phyloP scores from a whole-genome alignment of 2,329 filamentous ascomycete species.

The Thielaviopsis ethacetica region DNA sequence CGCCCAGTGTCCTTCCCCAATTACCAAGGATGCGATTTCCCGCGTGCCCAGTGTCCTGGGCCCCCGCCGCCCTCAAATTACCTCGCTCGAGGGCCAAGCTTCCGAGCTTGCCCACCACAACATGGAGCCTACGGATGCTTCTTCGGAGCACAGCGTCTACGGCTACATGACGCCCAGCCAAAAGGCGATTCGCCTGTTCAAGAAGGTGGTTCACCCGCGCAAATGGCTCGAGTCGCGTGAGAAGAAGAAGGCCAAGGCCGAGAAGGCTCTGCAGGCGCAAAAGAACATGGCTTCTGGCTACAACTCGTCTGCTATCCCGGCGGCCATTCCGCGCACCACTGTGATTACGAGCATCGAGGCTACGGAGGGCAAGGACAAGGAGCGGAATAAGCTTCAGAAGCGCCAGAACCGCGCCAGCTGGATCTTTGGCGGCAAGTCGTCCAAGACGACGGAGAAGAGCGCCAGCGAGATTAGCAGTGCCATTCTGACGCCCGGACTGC shows the following conservation, averaged over 20 bases:
- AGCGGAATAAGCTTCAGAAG: constrained; percentile 1
- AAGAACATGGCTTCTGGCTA: constrained; percentile 8
- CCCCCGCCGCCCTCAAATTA: constrained; percentile 2
- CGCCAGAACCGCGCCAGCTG: constrained; percentile 7
- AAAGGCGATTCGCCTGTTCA: constrained; percentile 10
- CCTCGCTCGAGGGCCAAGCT: constrained; percentile 9
- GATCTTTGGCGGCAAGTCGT: constrained; percentile 5
- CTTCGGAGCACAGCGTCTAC: constrained; percentile 9
- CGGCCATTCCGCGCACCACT: background rate
- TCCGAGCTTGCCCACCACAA: constrained; percentile 10
- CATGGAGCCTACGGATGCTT: constrained; percentile 9
- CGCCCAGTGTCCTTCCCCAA: background rate
- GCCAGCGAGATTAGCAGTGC: background rate
- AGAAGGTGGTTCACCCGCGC: constrained; percentile 9
- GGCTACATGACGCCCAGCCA: constrained; percentile 12
- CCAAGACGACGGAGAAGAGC: constrained; percentile 3
- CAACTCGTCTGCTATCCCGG: background rate
- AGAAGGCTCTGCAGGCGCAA: constrained; percentile 4
- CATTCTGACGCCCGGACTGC: constrained; percentile 5
- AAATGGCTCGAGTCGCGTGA: constrained; percentile 10
- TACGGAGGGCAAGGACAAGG: background rate
- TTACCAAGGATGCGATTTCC: background rate
- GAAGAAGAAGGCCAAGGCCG: constrained; percentile 7
- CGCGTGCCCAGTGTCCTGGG: background rate
- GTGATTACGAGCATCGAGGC: constrained; percentile 6